phyloP scores from a whole-genome alignment of 305 asterid species.

The Andrographis paniculata region DNA sequence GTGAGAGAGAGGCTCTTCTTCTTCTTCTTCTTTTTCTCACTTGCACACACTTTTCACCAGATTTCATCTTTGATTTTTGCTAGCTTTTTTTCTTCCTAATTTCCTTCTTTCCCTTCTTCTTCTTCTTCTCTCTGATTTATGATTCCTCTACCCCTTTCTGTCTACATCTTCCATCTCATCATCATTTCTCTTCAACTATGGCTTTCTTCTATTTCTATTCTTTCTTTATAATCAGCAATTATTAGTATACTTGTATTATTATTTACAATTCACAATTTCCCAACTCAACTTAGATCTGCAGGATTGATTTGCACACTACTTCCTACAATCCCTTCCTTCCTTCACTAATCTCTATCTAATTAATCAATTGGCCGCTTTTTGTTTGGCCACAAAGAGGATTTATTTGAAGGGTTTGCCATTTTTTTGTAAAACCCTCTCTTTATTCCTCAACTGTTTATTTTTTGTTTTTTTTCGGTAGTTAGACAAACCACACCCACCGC shows the following conservation, averaged over 20 bases:
- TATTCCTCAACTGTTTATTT: background rate
- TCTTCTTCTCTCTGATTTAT: no score
- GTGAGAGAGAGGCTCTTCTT: background rate
- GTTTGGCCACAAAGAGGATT: slow-evolving; percentile 15
- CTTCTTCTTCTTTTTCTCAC: slow-evolving; percentile 24
- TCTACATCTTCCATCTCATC: slow-evolving; percentile 36
- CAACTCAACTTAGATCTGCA: no score
- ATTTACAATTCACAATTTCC: no score
- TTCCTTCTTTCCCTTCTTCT: slow-evolving; percentile 37
- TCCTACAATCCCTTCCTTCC: no score
- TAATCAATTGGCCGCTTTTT: slow-evolving; percentile 3
- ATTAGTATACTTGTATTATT: no score
- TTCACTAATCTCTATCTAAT: background rate
- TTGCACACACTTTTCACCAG: slow-evolving; percentile 33
- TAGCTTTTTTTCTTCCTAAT: slow-evolving; percentile 21
- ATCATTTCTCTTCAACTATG: slow-evolving; percentile 55
- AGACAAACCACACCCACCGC: slow-evolving; percentile 1
- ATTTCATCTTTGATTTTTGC: slow-evolving; percentile 1
- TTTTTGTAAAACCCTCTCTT: slow-evolving; percentile 42
- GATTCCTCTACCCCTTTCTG: no score
- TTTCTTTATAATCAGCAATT: background rate
- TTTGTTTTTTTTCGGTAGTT: background rate
- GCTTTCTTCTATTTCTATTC: slow-evolving; percentile 10
- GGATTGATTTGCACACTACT: no score
- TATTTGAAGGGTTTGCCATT: slow-evolving; percentile 37